Evolutionary conservation across 2,329 filamentous ascomycete species (phyloP).

Genomic region (Incumbomyces lentus): DNA sequence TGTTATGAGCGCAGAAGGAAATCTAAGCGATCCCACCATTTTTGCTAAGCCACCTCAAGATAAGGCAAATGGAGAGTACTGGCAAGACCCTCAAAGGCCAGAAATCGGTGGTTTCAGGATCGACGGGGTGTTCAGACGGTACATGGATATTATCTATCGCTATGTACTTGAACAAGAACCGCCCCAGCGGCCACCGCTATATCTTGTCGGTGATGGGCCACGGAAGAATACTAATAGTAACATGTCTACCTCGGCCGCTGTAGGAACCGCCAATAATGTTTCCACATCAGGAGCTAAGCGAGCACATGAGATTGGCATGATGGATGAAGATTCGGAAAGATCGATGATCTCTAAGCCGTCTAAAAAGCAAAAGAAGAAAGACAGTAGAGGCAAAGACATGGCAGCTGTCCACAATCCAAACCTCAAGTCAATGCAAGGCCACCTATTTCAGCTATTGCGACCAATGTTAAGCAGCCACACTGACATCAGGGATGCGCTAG

Average conservation of each 20-base stretch:
- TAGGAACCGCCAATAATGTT: neutral
- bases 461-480: constrained; percentile 72
- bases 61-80: constrained; percentile 68
- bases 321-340: constrained; percentile 35
- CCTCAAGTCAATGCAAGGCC: constrained; percentile 71
- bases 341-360: constrained; percentile 15
- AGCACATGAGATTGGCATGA: neutral
- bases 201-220: constrained; percentile 34
- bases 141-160: constrained; percentile 79
- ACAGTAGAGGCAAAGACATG: constrained; percentile 32
- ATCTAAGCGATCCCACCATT: constrained; percentile 80
- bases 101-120: constrained; percentile 77
- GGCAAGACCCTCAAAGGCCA: constrained; percentile 50
- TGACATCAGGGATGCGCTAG: constrained; percentile 75
- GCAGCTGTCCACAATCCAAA: constrained; percentile 47
- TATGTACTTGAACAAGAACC: constrained; percentile 59
- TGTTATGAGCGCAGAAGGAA: constrained; percentile 93
- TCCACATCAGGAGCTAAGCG: neutral
- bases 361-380: constrained; percentile 30
- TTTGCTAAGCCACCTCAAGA: constrained; percentile 61
- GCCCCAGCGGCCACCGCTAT: constrained; percentile 61
- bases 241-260: no score
- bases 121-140: constrained; percentile 76
- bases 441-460: constrained; percentile 84
- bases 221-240: no score